phyloP scores from a whole-genome alignment of 768 basidiomycete species.

The Amylocystis lapponica region DNA sequence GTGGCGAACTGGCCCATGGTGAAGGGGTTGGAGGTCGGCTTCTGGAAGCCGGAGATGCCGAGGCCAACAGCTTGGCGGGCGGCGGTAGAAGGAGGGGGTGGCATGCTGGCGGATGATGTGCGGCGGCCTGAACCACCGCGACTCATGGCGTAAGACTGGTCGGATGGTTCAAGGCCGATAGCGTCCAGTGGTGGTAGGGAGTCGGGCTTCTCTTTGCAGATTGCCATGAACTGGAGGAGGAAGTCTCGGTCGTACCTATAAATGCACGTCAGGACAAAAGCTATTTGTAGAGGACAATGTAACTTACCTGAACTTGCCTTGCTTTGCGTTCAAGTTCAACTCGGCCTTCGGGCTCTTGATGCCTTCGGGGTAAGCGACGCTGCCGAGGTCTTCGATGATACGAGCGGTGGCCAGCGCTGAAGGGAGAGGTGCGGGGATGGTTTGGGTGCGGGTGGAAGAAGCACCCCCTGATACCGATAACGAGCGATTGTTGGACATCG shows the following conservation, averaged over 20 bases:
- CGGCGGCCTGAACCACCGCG: constrained; percentile 66
- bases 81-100: constrained; percentile 28
- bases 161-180: constrained; percentile 81
- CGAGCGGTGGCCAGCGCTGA: constrained; percentile 78
- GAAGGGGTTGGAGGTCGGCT: constrained; percentile 30
- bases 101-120: constrained; percentile 40
- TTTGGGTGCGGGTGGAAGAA: constrained; percentile 39
- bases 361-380: constrained; percentile 77
- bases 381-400: constrained; percentile 75
- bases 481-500: constrained; percentile 43
- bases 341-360: constrained; percentile 78
- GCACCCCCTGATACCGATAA: constrained; percentile 51
- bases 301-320: constrained; percentile 82
- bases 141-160: constrained; percentile 46
- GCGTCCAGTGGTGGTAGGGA: constrained; percentile 83
- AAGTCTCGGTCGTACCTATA: constrained; percentile 93
- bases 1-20: constrained; percentile 70
- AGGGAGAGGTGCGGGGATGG: constrained; percentile 41
- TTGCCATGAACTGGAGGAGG: constrained; percentile 90
- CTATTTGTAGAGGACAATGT: constrained; percentile 1
- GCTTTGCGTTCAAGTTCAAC: constrained; percentile 76
- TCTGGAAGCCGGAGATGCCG: constrained; percentile 33
- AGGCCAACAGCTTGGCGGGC: constrained; percentile 48
- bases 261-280: not conserved
- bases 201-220: constrained; percentile 95